Percentiles rank a stretch among this genome's conserved stretches.
phyloP scores from a whole-genome alignment of 139 green algal species.

The Yamagishiella unicocca region DNA sequence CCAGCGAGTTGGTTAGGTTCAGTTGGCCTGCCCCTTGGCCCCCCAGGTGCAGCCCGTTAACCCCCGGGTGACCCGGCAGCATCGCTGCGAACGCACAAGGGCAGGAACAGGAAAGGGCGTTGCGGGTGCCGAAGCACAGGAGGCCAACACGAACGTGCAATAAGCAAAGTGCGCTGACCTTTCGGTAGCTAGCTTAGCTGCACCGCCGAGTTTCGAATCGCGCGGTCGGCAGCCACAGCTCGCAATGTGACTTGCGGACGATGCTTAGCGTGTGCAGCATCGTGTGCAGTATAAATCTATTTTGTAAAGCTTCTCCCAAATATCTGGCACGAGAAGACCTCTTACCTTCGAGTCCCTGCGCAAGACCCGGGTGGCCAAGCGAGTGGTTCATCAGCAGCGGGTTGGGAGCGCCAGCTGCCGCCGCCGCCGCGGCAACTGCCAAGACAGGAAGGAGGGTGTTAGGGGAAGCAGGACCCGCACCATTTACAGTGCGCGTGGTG shows the following conservation, averaged over 20 bases:
- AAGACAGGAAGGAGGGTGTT: background rate
- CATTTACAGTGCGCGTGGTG: no score
- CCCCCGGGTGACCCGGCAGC: slow-evolving; percentile 24
- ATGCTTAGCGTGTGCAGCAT: no score
- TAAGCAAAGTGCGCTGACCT: no score
- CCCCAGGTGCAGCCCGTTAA: slow-evolving; percentile 8
- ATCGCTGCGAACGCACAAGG: background rate
- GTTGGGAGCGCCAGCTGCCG: slow-evolving; percentile 41
- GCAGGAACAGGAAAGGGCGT: background rate
- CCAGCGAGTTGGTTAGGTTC: slow-evolving; percentile 57
- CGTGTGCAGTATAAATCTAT: no score
- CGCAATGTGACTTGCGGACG: no score
- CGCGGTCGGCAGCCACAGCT: no score
- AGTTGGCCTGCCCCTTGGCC: slow-evolving; percentile 19
- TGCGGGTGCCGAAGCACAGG: background rate
- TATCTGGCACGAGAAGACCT: no score
- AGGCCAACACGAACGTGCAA: no score
- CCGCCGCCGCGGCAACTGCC: slow-evolving; percentile 38
- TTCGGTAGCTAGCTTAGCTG: no score
- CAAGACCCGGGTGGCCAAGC: background rate
- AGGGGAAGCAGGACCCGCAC: no score
- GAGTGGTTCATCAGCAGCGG: slow-evolving; percentile 31
- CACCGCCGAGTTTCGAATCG: no score
- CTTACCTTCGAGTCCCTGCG: slow-evolving; percentile 14
- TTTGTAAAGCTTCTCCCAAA: no score